phyloP scores from a whole-genome alignment of 768 basidiomycete species.

The Tylopilus plumbeoviolaceoides region DNA sequence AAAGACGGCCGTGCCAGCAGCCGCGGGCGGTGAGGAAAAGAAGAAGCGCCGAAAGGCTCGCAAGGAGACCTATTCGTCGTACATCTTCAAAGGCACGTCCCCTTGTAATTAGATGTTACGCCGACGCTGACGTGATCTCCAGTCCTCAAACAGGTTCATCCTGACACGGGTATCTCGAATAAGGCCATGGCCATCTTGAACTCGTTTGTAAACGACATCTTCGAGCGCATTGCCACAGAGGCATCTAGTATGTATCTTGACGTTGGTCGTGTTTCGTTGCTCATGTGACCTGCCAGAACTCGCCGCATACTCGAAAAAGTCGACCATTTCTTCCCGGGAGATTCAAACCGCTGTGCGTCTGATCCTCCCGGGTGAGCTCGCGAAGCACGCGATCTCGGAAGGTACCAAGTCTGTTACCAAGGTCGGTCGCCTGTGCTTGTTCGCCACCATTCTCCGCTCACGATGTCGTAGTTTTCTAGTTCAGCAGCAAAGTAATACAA shows the following conservation, averaged over 20 bases:
- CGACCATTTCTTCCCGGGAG: constrained; percentile 97
- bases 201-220: constrained; percentile 95
- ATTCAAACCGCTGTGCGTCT: constrained; percentile 97
- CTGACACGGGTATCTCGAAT: constrained; percentile 99
- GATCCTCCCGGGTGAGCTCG: constrained; percentile 93
- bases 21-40: constrained; percentile 68
- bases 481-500: constrained; percentile 57
- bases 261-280: background rate
- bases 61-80: constrained; percentile 92
- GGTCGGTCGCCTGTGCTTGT: constrained; percentile 35
- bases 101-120: background rate
- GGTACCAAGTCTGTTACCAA: constrained; percentile 93
- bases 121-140: constrained; percentile 1
- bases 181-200: constrained; percentile 97
- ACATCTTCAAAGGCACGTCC: constrained; percentile 83
- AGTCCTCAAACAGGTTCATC: constrained; percentile 97
- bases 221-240: constrained; percentile 89
- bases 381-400: constrained; percentile 73
- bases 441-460: constrained; percentile 6
- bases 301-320: constrained; percentile 96
- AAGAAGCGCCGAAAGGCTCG: constrained; percentile 82
- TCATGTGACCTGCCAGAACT: constrained; percentile 55
- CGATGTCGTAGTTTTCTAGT: constrained; percentile 56
- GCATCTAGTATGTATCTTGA: constrained; percentile 63
- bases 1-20: constrained; percentile 46